phyloP scores from a whole-genome alignment of 2,329 filamentous ascomycete species.

The Apiospora koreana region DNA sequence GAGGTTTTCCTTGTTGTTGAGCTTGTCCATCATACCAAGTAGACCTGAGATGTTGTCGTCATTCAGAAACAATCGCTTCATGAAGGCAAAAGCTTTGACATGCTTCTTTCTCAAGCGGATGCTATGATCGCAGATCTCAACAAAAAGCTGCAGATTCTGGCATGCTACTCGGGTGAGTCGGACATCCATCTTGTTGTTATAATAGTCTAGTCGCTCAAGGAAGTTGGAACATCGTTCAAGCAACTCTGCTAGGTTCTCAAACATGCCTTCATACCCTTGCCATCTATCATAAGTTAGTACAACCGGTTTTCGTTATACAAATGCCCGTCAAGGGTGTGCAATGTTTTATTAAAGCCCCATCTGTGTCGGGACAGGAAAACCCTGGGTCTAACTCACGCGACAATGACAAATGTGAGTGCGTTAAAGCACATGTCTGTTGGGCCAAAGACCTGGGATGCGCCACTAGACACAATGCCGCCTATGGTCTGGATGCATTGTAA shows the following conservation, averaged over 20 bases:
- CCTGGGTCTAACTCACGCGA: constrained; percentile 19
- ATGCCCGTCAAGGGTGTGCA: background rate
- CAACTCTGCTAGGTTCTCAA: constrained; percentile 33
- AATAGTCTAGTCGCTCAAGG: constrained; percentile 34
- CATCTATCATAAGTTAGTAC: constrained; percentile 17
- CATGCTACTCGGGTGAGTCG: constrained; percentile 33
- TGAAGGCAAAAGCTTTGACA: constrained; percentile 28
- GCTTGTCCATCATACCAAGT: constrained; percentile 33
- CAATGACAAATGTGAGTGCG: constrained; percentile 38
- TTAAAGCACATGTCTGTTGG: constrained; percentile 36
- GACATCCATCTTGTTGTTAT: constrained; percentile 33
- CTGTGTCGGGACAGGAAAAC: no score
- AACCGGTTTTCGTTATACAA: background rate
- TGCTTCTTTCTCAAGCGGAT: constrained; percentile 34
- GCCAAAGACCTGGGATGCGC: constrained; percentile 35
- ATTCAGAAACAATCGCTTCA: constrained; percentile 36
- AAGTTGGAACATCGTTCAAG: constrained; percentile 36
- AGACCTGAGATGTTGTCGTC: constrained; percentile 36
- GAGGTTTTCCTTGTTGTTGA: constrained; percentile 33
- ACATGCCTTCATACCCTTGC: constrained; percentile 36
- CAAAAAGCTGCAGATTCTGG: constrained; percentile 37
- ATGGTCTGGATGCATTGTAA: constrained; percentile 32
- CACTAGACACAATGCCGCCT: constrained; percentile 34
- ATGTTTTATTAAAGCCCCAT: no score
- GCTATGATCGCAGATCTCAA: constrained; percentile 35